These are phyloP conservation scores for Suhomyces coccinellae DNA, from an alignment of 1,139 yeast species.

Conservation along the genomic window DNA sequence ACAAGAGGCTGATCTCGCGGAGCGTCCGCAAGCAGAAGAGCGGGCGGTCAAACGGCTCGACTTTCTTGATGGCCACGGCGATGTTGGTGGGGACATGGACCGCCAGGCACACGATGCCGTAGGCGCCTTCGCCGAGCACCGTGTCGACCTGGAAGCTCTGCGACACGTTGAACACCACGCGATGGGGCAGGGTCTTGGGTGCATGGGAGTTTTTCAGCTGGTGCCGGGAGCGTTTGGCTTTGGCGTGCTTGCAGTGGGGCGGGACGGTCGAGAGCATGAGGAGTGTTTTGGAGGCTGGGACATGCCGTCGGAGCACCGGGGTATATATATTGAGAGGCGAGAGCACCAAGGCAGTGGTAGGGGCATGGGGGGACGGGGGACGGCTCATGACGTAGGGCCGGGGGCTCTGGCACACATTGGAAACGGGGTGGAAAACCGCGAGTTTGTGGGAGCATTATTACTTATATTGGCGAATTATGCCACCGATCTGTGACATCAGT, in stretches of 20 bases:
- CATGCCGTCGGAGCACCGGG: conserved; percentile 1
- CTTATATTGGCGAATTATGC: conserved; percentile 2
- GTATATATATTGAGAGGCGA: conserved; percentile 8
- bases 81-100: conserved; percentile 39
- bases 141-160: conserved; percentile 40
- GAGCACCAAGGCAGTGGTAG: not conserved
- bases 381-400: not conserved
- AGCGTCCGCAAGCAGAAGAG: conserved; percentile 42
- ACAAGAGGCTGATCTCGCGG: conserved; percentile 41
- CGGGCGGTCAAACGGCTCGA: conserved; percentile 41
- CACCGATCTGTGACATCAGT: conserved; percentile 2
- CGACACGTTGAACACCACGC: conserved; percentile 24
- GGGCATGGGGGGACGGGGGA: not conserved
- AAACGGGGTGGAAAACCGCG: not conserved
- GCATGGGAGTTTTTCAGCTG: not conserved
- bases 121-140: conserved; percentile 49
- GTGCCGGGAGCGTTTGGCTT: no score
- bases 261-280: not conserved
- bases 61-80: conserved; percentile 43
- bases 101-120: conserved; percentile 47
- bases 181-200: no score
- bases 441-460: not conserved
- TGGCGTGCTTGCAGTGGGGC: no score
- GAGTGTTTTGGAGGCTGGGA: conserved; percentile 3
- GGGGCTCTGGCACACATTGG: not conserved